These are phyloP conservation scores for Penicillium bialowiezense DNA, from an alignment of 495 filamentous ascomycete species.

Conservation along the genomic window DNA sequence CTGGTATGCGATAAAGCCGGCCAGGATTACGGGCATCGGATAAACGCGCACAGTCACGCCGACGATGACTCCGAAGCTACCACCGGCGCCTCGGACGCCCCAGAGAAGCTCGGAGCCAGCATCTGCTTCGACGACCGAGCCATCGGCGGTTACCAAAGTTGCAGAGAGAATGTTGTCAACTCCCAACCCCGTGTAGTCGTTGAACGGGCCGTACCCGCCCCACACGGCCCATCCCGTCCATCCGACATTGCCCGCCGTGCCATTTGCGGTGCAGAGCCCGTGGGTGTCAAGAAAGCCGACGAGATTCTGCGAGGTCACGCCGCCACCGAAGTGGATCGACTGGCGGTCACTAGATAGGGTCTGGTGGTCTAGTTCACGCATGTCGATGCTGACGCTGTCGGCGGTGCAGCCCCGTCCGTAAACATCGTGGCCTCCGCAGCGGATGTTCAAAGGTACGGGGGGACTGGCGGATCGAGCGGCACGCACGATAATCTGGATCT, in stretches of 20 bases:
- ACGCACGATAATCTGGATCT: constrained; percentile 2
- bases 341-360: background rate
- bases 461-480: background rate
- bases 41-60: constrained; percentile 24
- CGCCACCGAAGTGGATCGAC: constrained; percentile 2
- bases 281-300: constrained; percentile 3
- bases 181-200: constrained; percentile 20
- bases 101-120: constrained; percentile 33
- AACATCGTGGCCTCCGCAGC: constrained; percentile 5
- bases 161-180: constrained; percentile 30
- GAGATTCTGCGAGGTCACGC: background rate
- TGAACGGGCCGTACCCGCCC: constrained; percentile 30
- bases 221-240: constrained; percentile 8
- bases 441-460: background rate
- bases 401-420: background rate
- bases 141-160: constrained; percentile 24
- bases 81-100: constrained; percentile 39
- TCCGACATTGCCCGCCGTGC: constrained; percentile 2
- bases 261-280: constrained; percentile 2
- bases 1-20: constrained; percentile 4
- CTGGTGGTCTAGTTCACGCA: constrained; percentile 5
- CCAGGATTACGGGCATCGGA: constrained; percentile 7
- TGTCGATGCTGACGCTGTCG: constrained; percentile 5
- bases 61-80: constrained; percentile 46
- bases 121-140: constrained; percentile 23